These are phyloP conservation scores for Chamaenerion angustifolium DNA, from an alignment of 345 rosid species.

Conservation along the genomic window DNA sequence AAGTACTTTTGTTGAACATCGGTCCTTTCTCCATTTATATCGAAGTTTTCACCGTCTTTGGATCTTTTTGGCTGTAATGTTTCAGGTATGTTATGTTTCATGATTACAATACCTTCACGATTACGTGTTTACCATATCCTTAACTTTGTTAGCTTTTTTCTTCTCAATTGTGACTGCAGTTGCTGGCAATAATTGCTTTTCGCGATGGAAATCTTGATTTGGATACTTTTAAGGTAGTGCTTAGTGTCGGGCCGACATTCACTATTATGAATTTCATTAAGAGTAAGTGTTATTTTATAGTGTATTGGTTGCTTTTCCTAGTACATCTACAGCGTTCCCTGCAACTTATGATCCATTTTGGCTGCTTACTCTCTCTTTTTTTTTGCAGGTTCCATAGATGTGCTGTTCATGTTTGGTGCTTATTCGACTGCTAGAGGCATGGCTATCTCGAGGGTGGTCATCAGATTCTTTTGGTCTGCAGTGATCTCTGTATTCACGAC, in stretches of 20 bases:
- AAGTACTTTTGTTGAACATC: conserved; percentile 94
- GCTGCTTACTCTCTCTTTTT: background rate
- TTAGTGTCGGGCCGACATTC: conserved; percentile 80
- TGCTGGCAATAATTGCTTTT: conserved; percentile 82
- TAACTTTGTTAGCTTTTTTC: conserved; percentile 3
- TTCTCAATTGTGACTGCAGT: conserved; percentile 27
- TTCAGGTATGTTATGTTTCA: conserved; percentile 46
- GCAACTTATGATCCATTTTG: background rate
- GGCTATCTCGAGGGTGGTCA: conserved; percentile 91
- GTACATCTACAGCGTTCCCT: background rate
- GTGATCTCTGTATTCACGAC: conserved; percentile 51
- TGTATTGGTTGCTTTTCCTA: background rate
- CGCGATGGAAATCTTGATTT: conserved; percentile 36
- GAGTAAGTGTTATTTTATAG: conserved; percentile 30
- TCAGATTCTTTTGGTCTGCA: conserved; percentile 82
- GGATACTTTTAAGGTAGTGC: conserved; percentile 60
- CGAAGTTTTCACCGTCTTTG: conserved; percentile 91
- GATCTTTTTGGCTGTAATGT: conserved; percentile 90
- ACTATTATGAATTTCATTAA: conserved; percentile 79
- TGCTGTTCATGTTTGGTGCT: conserved; percentile 86
- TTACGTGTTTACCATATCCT: background rate
- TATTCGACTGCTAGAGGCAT: conserved; percentile 85
- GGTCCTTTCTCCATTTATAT: conserved; percentile 88
- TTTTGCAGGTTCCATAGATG: conserved; percentile 64
- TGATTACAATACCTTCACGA: background rate